Percentiles rank a stretch among this genome's conserved stretches.
Conservation (phyloP, 257 asterid species). For the Solanum chaucha region DNA sequence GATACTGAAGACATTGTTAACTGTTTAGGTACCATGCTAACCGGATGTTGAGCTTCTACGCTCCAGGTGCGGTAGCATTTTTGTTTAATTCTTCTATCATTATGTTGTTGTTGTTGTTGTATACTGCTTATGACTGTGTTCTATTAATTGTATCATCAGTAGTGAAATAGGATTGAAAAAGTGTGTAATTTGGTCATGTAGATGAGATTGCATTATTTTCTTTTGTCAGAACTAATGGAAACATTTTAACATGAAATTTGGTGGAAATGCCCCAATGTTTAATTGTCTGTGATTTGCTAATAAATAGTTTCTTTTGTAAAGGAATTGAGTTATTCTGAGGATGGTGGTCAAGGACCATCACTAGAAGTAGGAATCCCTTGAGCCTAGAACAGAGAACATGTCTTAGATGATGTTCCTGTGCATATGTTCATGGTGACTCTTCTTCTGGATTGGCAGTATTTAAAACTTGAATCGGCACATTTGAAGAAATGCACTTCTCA, state of each 20-base stretch:
- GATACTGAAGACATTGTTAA: slow-evolving; percentile 6
- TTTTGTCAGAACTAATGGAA: neutral
- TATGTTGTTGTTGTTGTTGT: neutral
- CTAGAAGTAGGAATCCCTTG: neutral
- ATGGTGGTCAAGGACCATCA: neutral
- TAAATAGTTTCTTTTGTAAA: neutral
- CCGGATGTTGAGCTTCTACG: slow-evolving; percentile 96
- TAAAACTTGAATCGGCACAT: neutral
- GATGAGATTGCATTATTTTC: neutral
- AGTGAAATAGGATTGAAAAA: neutral
- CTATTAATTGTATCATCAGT: neutral
- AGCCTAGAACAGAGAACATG: neutral
- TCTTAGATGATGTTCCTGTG: neutral
- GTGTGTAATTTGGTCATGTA: neutral
- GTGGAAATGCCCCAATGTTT: neutral
- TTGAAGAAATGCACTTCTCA: neutral
- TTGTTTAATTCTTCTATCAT: neutral
- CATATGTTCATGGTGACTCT: neutral
- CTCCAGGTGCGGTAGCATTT: slow-evolving; percentile 55
- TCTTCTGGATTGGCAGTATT: neutral
- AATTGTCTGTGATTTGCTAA: neutral
- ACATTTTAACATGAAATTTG: neutral
- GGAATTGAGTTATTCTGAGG: neutral
- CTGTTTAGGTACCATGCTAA: slow-evolving; percentile 90
- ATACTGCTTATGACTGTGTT: neutral